These are phyloP conservation scores for Passiflora organensis DNA, from an alignment of 345 rosid genomes.

Conservation along the genomic window DNA sequence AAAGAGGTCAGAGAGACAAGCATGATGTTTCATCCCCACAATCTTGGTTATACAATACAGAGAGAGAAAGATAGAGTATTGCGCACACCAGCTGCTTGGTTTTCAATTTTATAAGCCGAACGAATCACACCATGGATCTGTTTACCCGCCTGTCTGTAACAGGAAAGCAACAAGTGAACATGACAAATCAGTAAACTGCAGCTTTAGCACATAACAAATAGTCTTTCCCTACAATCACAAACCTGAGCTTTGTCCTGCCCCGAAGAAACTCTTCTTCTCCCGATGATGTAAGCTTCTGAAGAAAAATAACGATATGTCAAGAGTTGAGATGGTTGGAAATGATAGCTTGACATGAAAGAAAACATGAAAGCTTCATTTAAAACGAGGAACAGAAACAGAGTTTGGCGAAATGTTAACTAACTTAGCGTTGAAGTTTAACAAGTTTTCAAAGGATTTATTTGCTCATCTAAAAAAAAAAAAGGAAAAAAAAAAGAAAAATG, in stretches of 20 bases:
- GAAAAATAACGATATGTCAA: constrained; percentile 2
- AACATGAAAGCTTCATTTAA: background rate
- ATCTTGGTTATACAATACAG: background rate
- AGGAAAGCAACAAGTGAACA: constrained; percentile 16
- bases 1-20: constrained; percentile 4
- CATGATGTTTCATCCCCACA: too few relatives aligned
- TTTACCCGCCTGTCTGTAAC: constrained; percentile 84
- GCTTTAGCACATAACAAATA: background rate
- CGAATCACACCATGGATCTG: constrained; percentile 63
- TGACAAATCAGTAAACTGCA: constrained; percentile 11
- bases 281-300: constrained; percentile 54
- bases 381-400: background rate
- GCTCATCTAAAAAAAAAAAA: too few relatives aligned
- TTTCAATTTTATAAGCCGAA: constrained; percentile 80
- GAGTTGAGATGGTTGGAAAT: background rate
- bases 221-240: constrained; percentile 17
- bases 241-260: constrained; percentile 89
- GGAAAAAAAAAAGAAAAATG: too few relatives aligned
- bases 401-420: too few relatives aligned
- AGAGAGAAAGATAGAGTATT: background rate
- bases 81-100: constrained; percentile 78
- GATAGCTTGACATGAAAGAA: background rate
- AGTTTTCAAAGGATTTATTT: too few relatives aligned
- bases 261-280: constrained; percentile 75
- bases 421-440: too few relatives aligned